Evolutionary conservation across 192 early-diverging fungal genomes (phyloP), one percentile per base, ranked within the genome.

Genomic region (Mortierella alpina): DNA sequence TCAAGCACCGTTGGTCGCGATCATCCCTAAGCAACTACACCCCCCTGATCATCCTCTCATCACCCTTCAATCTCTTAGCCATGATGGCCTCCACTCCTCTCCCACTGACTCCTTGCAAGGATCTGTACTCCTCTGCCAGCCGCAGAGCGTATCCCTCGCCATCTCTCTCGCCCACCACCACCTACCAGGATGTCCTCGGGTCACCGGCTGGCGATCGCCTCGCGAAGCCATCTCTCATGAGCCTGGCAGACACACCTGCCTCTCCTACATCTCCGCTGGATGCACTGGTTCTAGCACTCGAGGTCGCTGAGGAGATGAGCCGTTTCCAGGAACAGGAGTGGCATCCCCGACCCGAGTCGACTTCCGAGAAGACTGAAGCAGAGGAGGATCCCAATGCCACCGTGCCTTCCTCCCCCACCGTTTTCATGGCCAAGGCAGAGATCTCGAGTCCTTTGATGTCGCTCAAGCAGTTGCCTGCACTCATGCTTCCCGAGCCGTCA

Each of bases 261-360:
- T 66, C 77, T 13, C 82, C 82, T 15, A 58, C 74, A 1, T 79
- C 82, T 1, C 75, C 82, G 4, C 70, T 83, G 18, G 82, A 83
- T 39, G 82, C 82, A 7, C 75, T 83, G 10, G 74, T 83, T 14
- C 50, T 83, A 52, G 82, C 82, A 9, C 62, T 83, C 8, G 82
- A 83, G 55, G 77, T 70, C n/a, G 77, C 70, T 7, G 70, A 68
- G 20, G 65, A 70, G 41, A 63, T 80, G 66, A 58, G 53, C n/a
- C 18, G 45, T 2, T 10, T 11, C 55, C 42, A n/a, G 39, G 47
- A 53, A 0, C 45, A 62, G 18, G 44, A 56, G 5, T 31, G 52
- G 39, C 20, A 45, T 20, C 13, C 51, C 14, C 59, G 15, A n/a
- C 18, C 31, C 55, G 5, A 44, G 18, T 51, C 47, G 2, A 14